Base-by-base conservation (phyloP, 2,329 filamentous ascomycete species). In the Penicillium palitans region DNA sequence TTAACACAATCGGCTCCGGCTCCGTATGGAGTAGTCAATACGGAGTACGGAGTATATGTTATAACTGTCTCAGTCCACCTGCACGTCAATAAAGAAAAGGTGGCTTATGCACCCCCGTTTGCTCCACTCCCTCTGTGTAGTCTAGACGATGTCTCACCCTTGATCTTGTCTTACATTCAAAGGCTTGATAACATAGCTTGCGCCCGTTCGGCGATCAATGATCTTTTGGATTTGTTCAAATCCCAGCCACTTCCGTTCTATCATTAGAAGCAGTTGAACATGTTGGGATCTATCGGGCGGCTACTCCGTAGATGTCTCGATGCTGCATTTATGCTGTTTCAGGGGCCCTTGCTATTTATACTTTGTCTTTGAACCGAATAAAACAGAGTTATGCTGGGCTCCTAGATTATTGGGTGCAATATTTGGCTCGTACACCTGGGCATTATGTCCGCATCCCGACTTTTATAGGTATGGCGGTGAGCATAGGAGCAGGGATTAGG, bases 81-180 rank as follows among this genome's bases (percentile, higher is more conserved):
- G 42, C 35, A 57, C 25, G 55, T 53, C 49, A 53, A 29, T 15
- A 31, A 52, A 53, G 35, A 53, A 47, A 21, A 53, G 24, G 50
- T 47, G 50, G 50, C 29, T 54, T 57, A 39, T 54, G 50, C 42
- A 48, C 4, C 35, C 41, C 48, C 54, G 55, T 57, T 53, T 31
- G 33, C 47, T 39, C 55, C 55, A 57, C 50, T 35, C 29, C n/a
- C 17, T 33, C 40, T 35, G 9, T 33, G 27, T 13, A 42, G 42
- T 48, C 49, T 37, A 57, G 44, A 41, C 37, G 37, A 21, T 57
- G 42, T 57, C 42, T 54, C 55, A 44, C 27, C 17, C 19, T 35
- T n/a, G 35, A 46, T 53, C 12, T 10, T 48, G 55, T 57, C 42
- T 41, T 24, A 54, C n/a, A 41, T 48, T 21, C 37, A 48, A 35